Base-by-base conservation (phyloP, 352 stramenopile genomes). In the Pythium sukuiense region DNA sequence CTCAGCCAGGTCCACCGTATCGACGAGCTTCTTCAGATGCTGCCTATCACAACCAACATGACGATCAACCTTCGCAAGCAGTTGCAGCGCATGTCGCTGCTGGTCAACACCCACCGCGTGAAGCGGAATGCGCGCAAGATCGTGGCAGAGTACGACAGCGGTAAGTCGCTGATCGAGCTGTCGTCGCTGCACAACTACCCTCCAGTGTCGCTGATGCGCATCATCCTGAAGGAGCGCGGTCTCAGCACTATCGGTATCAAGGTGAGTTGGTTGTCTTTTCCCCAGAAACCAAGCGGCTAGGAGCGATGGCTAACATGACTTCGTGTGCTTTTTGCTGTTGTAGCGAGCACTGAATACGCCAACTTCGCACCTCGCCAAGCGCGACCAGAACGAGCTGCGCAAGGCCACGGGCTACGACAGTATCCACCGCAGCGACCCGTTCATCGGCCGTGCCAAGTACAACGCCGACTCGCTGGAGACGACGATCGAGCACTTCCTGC, bases 21-120 rank as follows among this genome's bases (percentile, higher is more conserved):
- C 45, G 86, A 95, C 52, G 81, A 83, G 35, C 70, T 93, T 9
- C 50, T 95, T 64, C 77, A 91, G 65, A 89, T 95, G 86, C 74
- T 95, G 65, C 86, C 86, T 24, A 95, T 95, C 69, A 93, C 84
- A 9, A 85, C 86, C 61, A 95, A 95, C 63, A 89, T 95, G 81
- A 95, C 86, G 30, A 81, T 95, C 37, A 95, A 95, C 58, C 63
- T 95, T 65, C 79, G 84, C 53, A 95, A 95, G 66, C 86, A 95
- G 69, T 56, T 95, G 43, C 81, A 90, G 73, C 84, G 86, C 45
- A 93, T 93, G 84, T 93, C 84, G 43, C 70, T 95, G 48, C 60
- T 95, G 20, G 84, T 95, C n/a, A 95, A 95, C 59, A 93, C 86
- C 55, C 84, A 93, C 64, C 86, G 86, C 63, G 84, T 95, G 4